phyloP scores from a whole-genome alignment of 1,139 yeast genomes.

The Geotrichum histeridarum region DNA sequence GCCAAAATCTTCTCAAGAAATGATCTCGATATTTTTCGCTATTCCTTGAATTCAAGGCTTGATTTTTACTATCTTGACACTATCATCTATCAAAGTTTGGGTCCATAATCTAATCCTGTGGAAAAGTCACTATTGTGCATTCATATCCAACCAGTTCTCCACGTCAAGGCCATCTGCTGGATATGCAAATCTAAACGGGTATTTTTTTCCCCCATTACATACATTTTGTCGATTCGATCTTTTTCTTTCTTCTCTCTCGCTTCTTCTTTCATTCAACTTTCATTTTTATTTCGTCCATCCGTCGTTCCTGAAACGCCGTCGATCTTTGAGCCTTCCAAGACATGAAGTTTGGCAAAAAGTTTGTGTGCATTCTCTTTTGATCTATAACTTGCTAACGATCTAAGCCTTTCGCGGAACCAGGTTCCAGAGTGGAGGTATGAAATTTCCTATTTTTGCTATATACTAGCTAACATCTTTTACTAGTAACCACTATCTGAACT shows the following conservation, averaged over 20 bases:
- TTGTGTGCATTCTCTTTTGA: conserved; percentile 15
- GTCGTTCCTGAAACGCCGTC: not conserved
- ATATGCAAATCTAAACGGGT: too few relatives aligned
- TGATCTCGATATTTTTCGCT: too few relatives aligned
- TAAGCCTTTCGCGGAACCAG: conserved; percentile 66
- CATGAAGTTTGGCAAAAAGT: conserved; percentile 86
- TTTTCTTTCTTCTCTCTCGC: not conserved
- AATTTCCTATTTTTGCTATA: not conserved
- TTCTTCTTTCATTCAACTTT: not conserved
- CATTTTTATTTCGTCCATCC: not conserved
- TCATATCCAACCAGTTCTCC: not conserved
- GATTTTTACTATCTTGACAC: too few relatives aligned
- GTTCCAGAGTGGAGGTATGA: conserved; percentile 79
- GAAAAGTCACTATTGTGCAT: not conserved
- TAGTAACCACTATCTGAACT: conserved; percentile 66
- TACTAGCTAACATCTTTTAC: not conserved
- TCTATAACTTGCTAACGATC: conserved; percentile 14
- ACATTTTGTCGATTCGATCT: too few relatives aligned
- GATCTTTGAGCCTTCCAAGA: not conserved
- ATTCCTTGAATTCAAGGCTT: too few relatives aligned
- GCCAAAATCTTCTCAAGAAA: too few relatives aligned
- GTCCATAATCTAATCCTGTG: too few relatives aligned
- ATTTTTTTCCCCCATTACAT: too few relatives aligned
- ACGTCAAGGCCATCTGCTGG: too few relatives aligned
- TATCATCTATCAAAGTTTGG: too few relatives aligned